Conservation (phyloP, 129 eudicot species). For the Mikania micrantha region DNA sequence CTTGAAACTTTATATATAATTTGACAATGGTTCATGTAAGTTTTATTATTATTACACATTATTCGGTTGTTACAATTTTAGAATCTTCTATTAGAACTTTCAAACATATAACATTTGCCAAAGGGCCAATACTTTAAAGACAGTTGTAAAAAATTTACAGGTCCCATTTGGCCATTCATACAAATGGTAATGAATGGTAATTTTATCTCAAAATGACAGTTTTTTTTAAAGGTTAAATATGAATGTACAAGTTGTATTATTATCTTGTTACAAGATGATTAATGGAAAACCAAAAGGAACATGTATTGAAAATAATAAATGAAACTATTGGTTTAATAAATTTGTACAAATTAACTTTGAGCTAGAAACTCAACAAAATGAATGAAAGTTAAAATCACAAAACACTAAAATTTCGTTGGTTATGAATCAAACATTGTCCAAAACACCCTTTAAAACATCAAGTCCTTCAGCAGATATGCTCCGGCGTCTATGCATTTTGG, state of each 20-base stretch:
- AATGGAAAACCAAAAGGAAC: not conserved
- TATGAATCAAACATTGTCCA: conserved; percentile 34
- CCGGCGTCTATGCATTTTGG: conserved; percentile 46
- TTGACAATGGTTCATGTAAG: no score
- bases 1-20: no score
- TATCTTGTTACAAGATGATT: not conserved
- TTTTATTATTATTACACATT: no score
- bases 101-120: no score
- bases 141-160: no score
- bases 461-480: conserved; percentile 85
- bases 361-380: conserved; percentile 5
- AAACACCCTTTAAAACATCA: conserved; percentile 67
- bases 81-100: no score
- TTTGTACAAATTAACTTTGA: not conserved
- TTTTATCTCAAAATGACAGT: not conserved
- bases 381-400: not conserved
- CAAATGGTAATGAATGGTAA: not conserved
- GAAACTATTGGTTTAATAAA: conserved; percentile 3
- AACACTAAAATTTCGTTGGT: not conserved
- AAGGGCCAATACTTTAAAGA: no score
- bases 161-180: not conserved
- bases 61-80: no score
- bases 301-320: not conserved
- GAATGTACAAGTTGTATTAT: not conserved
- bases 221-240: not conserved